Evolutionary conservation across 2,329 filamentous ascomycete genomes (phyloP).

Genomic region (Xylaria digitata): DNA sequence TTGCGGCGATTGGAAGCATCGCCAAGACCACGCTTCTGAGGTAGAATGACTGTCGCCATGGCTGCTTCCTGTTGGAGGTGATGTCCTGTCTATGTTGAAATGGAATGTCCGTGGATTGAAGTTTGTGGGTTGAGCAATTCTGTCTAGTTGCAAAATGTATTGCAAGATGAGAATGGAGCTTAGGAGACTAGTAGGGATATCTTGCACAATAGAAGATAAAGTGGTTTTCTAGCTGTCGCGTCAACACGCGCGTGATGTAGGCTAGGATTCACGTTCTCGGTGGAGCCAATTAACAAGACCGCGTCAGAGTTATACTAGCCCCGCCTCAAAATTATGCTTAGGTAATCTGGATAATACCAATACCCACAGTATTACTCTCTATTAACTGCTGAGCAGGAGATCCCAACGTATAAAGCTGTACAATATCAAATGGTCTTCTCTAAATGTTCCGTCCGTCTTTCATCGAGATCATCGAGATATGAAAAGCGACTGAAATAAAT

Average conservation of each 20-base stretch:
- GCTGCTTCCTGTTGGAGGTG: conserved; percentile 28
- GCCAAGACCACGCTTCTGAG: conserved; percentile 79
- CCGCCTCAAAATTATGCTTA: too few relatives aligned
- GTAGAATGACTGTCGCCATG: conserved; percentile 65
- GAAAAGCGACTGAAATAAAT: too few relatives aligned
- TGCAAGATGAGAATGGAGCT: conserved; percentile 5
- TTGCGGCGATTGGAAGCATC: conserved; percentile 75
- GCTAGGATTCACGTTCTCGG: conserved; percentile 38
- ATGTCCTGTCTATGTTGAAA: not conserved
- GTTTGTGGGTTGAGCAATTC: conserved; percentile 3
- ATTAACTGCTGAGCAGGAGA: too few relatives aligned
- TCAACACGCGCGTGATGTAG: conserved; percentile 40
- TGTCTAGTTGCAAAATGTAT: conserved; percentile 4
- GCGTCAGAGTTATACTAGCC: conserved; percentile 12
- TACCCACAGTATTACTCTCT: too few relatives aligned
- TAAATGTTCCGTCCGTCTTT: too few relatives aligned
- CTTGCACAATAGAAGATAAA: conserved; percentile 30
- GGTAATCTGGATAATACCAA: too few relatives aligned
- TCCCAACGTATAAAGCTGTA: too few relatives aligned
- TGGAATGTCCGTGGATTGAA: not conserved
- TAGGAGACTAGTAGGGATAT: not conserved
- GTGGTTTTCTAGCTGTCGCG: conserved; percentile 44
- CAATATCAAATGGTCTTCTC: too few relatives aligned
- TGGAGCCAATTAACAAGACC: conserved; percentile 38
- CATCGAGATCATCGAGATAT: too few relatives aligned